Percentiles rank a stretch among this genome's conserved stretches.
Conservation (phyloP, 2,329 filamentous ascomycete species). For the Penicillium sp. region DNA sequence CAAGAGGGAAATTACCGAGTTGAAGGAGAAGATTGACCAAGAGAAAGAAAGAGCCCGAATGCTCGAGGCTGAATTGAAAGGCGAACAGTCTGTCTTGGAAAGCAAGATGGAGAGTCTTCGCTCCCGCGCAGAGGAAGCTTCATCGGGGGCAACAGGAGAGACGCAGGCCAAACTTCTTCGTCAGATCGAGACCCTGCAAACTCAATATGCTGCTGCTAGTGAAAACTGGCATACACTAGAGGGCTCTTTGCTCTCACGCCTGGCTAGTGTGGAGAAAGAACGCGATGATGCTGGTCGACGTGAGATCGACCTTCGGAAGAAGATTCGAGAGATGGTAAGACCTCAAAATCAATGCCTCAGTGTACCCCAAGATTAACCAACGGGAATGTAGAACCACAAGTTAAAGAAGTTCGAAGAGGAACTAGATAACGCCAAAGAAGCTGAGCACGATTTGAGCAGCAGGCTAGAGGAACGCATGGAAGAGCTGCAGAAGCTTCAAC, state of each 20-base stretch:
- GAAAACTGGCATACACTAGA: slow-evolving; percentile 99
- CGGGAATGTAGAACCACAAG: slow-evolving; percentile 56
- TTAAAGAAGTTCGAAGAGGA: slow-evolving; percentile 75
- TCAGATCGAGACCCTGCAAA: slow-evolving; percentile 93
- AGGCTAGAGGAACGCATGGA: slow-evolving; percentile 63
- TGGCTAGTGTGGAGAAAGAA: slow-evolving; percentile 80
- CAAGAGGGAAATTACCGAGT: slow-evolving; percentile 65
- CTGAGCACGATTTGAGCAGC: slow-evolving; percentile 45
- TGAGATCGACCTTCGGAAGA: slow-evolving; percentile 84
- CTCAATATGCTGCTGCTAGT: slow-evolving; percentile 88
- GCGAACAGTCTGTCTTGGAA: slow-evolving; percentile 75
- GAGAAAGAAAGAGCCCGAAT: slow-evolving; percentile 67
- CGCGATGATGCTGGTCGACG: slow-evolving; percentile 79
- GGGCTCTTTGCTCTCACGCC: slow-evolving; percentile 72
- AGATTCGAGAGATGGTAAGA: slow-evolving; percentile 79
- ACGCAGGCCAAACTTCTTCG: slow-evolving; percentile 84
- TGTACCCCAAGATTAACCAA: neutral
- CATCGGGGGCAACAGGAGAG: slow-evolving; percentile 76
- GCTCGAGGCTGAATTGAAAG: slow-evolving; percentile 72
- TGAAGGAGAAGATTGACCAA: slow-evolving; percentile 69
- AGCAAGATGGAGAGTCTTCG: slow-evolving; percentile 87
- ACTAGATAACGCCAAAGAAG: slow-evolving; percentile 61
- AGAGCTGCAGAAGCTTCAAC: slow-evolving; percentile 50
- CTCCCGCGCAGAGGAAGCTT: slow-evolving; percentile 80
- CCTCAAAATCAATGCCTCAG: neutral